phyloP scores from a whole-genome alignment of 805 yeast genomes.

The Priceomyces medius region DNA sequence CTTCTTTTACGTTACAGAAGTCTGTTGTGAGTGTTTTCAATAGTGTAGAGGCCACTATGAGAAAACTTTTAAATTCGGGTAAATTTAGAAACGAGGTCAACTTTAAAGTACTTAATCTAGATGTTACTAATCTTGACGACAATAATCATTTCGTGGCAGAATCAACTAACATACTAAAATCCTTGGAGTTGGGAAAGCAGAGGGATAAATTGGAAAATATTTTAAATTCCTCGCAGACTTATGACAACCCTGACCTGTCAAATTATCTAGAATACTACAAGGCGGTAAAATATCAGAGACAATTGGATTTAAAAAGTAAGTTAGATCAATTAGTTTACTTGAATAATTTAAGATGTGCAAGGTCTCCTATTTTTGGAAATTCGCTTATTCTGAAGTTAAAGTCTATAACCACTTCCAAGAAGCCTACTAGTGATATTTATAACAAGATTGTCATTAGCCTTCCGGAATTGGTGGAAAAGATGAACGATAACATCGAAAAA shows the following conservation, averaged over 20 bases:
- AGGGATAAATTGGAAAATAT: slow-evolving; percentile 38
- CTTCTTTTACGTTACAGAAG: slow-evolving; percentile 76
- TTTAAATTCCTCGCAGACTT: slow-evolving; percentile 9
- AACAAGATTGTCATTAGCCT: slow-evolving; percentile 23
- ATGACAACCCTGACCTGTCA: slow-evolving; percentile 21
- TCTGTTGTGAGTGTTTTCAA: slow-evolving; percentile 57
- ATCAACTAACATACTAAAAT: slow-evolving; percentile 44
- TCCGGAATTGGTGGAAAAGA: slow-evolving; percentile 26
- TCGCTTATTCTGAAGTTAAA: slow-evolving; percentile 49
- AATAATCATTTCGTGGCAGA: slow-evolving; percentile 48
- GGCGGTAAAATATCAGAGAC: slow-evolving; percentile 51
- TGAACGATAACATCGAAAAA: slow-evolving; percentile 60
- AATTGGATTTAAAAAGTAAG: slow-evolving; percentile 49
- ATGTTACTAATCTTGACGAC: slow-evolving; percentile 47
- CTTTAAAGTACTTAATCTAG: slow-evolving; percentile 59
- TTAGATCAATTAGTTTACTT: slow-evolving; percentile 59
- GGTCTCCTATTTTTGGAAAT: slow-evolving; percentile 66
- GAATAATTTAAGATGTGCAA: slow-evolving; percentile 63
- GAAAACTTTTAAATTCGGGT: slow-evolving; percentile 21
- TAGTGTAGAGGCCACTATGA: slow-evolving; percentile 36
- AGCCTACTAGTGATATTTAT: slow-evolving; percentile 13
- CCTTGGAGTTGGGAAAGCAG: slow-evolving; percentile 46
- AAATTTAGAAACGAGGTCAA: slow-evolving; percentile 33
- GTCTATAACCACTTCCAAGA: slow-evolving; percentile 8
- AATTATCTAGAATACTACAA: slow-evolving; percentile 60